phyloP scores from a whole-genome alignment of 2,329 filamentous ascomycete species.

The Teratosphaeria nubilosa region DNA sequence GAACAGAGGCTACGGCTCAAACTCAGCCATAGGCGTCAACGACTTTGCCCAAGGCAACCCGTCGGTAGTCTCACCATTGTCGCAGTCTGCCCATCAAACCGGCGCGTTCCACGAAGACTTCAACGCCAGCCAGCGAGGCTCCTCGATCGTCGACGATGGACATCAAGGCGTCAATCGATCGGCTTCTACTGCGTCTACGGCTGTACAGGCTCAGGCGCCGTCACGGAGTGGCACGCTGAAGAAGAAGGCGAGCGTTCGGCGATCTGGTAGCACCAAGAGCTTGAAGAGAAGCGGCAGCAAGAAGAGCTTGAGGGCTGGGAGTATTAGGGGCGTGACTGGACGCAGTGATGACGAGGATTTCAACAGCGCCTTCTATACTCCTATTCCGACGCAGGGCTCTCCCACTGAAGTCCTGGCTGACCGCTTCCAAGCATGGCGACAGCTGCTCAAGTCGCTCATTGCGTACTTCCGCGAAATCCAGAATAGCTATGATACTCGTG shows the following conservation, averaged over 20 bases:
- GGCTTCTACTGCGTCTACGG: constrained; percentile 41
- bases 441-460: constrained; percentile 88
- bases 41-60: constrained; percentile 32
- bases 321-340: constrained; percentile 63
- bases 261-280: constrained; percentile 65
- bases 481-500: constrained; percentile 72
- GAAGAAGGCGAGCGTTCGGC: constrained; percentile 73
- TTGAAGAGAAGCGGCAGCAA: constrained; percentile 71
- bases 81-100: constrained; percentile 27
- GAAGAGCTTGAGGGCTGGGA: constrained; percentile 73
- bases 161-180: constrained; percentile 47
- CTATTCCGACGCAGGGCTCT: constrained; percentile 75
- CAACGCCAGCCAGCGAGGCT: constrained; percentile 57
- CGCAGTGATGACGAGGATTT: constrained; percentile 52
- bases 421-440: constrained; percentile 92
- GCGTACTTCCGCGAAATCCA: constrained; percentile 90
- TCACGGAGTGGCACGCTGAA: constrained; percentile 67
- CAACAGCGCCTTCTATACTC: constrained; percentile 80
- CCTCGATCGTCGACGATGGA: constrained; percentile 50
- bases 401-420: constrained; percentile 81
- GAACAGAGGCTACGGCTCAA: constrained; percentile 24
- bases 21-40: constrained; percentile 10
- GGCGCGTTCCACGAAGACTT: constrained; percentile 45
- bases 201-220: constrained; percentile 36
- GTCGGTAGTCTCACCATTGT: constrained; percentile 24